Evolutionary conservation across 805 yeast genomes (phyloP).

Genomic region (Cyberlindnera euphorbiiphila): DNA sequence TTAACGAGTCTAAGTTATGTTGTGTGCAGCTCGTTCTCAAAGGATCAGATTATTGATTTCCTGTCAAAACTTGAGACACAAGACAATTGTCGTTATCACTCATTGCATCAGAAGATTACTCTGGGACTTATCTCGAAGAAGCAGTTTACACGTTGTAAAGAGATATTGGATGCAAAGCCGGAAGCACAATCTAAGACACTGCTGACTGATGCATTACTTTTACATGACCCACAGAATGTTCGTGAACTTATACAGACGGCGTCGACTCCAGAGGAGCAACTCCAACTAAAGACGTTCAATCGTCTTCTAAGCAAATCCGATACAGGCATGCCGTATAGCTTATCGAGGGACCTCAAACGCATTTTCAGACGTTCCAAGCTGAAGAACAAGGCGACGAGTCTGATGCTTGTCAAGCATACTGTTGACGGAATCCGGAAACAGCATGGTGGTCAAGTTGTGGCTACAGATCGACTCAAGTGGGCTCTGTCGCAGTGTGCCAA

Average conservation of each 20-base stretch:
- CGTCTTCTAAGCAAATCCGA: conserved; percentile 4
- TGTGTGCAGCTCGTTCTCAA: conserved; percentile 2
- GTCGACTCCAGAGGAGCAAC: conserved; percentile 1
- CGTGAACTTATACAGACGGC: background rate
- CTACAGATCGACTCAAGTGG: conserved; percentile 14
- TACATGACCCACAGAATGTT: conserved; percentile 3
- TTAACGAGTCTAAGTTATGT: conserved; percentile 4
- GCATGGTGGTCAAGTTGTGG: conserved; percentile 4
- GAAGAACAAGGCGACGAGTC: conserved; percentile 6
- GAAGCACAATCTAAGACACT: conserved; percentile 7
- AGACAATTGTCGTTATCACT: conserved; percentile 3
- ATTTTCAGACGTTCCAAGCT: conserved; percentile 2
- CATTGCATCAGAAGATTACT: conserved; percentile 12
- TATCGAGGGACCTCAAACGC: conserved; percentile 3
- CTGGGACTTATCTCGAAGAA: conserved; percentile 1
- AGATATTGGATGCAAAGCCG: conserved; percentile 3
- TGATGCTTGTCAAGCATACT: conserved; percentile 10
- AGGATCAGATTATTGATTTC: conserved; percentile 7
- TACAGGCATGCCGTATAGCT: conserved; percentile 5
- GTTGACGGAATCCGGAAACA: conserved; percentile 7
- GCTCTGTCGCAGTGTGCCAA: conserved; percentile 11
- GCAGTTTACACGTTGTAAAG: conserved; percentile 1
- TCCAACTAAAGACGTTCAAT: conserved; percentile 8
- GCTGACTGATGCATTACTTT: conserved; percentile 5
- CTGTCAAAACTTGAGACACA: background rate